A percentile compares a stretch with the other conserved stretches of the same genome.
Conservation (phyloP, 2,329 filamentous ascomycete genomes). For the Pseudocercospora crystallina region DNA sequence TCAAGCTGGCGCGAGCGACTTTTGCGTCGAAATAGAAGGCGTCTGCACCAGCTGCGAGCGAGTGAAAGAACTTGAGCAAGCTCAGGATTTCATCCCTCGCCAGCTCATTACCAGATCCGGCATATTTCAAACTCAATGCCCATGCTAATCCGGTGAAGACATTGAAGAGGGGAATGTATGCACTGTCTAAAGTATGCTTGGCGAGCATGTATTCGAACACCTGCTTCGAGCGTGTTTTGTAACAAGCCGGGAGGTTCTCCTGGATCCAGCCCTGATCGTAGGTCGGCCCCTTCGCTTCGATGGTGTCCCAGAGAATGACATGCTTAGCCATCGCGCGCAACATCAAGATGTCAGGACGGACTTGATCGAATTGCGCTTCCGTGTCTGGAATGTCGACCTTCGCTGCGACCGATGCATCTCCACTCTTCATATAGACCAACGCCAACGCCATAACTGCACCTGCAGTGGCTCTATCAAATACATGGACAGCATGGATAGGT, state of each 20-base stretch:
- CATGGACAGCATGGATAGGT: slow-evolving; percentile 86
- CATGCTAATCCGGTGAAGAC: slow-evolving; percentile 89
- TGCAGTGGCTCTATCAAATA: slow-evolving; percentile 87
- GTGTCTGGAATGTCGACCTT: slow-evolving; percentile 95
- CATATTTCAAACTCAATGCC: slow-evolving; percentile 50
- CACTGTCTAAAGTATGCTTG: slow-evolving; percentile 60
- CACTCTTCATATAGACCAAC: slow-evolving; percentile 96
- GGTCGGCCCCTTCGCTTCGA: slow-evolving; percentile 50
- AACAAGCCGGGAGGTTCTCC: slow-evolving; percentile 68
- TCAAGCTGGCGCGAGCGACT: slow-evolving; percentile 75
- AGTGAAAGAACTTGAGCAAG: slow-evolving; percentile 65
- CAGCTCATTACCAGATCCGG: slow-evolving; percentile 54
- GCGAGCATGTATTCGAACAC: slow-evolving; percentile 48
- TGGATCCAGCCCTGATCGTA: slow-evolving; percentile 62
- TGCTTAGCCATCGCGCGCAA: slow-evolving; percentile 86
- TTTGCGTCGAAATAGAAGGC: slow-evolving; percentile 72
- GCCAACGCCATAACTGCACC: slow-evolving; percentile 89
- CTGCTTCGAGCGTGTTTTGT: slow-evolving; percentile 50
- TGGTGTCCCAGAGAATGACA: slow-evolving; percentile 87
- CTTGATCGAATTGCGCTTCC: slow-evolving; percentile 87
- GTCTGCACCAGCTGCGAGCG: slow-evolving; percentile 26
- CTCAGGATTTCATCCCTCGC: slow-evolving; percentile 80
- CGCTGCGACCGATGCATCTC: slow-evolving; percentile 78
- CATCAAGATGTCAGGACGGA: slow-evolving; percentile 88
- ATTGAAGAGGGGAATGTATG: slow-evolving; percentile 88